These are phyloP conservation scores for Pleurotus pulmonarius DNA, from an alignment of 768 basidiomycete species.

Conservation along the genomic window DNA sequence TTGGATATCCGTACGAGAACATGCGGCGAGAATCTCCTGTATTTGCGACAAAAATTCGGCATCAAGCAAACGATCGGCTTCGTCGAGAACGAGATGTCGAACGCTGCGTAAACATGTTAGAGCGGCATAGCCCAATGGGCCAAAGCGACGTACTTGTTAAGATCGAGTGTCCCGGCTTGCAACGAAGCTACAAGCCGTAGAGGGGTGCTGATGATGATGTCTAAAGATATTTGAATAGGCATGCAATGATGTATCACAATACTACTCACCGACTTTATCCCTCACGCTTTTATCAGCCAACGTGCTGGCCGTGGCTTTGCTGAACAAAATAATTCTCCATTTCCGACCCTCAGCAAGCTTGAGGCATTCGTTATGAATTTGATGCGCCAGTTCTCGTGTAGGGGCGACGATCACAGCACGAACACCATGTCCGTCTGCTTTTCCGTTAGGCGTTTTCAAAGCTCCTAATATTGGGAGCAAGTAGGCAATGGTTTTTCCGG, in stretches of 20 bases:
- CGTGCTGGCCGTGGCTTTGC: constrained; percentile 85
- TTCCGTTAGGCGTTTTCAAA: constrained; percentile 46
- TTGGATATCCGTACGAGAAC: constrained; percentile 63
- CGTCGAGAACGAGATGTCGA: constrained; percentile 82
- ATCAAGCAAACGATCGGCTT: constrained; percentile 90
- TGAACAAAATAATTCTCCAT: constrained; percentile 81
- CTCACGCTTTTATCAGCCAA: constrained; percentile 67
- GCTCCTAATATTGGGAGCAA: constrained; percentile 74
- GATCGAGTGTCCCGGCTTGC: constrained; percentile 58
- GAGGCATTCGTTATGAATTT: constrained; percentile 88
- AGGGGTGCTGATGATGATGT: constrained; percentile 91
- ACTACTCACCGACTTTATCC: constrained; percentile 71
- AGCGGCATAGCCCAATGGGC: neutral
- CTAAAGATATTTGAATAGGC: constrained; percentile 32
- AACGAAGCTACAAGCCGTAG: constrained; percentile 82
- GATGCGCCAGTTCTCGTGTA: constrained; percentile 93
- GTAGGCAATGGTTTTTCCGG: constrained; percentile 95
- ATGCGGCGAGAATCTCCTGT: constrained; percentile 81
- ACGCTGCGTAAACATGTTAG: constrained; percentile 46
- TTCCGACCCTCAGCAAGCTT: constrained; percentile 79
- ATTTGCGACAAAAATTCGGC: constrained; percentile 85
- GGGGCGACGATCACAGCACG: constrained; percentile 85
- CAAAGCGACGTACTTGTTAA: constrained; percentile 60
- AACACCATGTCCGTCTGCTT: constrained; percentile 47
- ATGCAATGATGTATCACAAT: constrained; percentile 1